phyloP scores from a whole-genome alignment of 2,329 filamentous ascomycete genomes.

The Colletotrichum melonis region DNA sequence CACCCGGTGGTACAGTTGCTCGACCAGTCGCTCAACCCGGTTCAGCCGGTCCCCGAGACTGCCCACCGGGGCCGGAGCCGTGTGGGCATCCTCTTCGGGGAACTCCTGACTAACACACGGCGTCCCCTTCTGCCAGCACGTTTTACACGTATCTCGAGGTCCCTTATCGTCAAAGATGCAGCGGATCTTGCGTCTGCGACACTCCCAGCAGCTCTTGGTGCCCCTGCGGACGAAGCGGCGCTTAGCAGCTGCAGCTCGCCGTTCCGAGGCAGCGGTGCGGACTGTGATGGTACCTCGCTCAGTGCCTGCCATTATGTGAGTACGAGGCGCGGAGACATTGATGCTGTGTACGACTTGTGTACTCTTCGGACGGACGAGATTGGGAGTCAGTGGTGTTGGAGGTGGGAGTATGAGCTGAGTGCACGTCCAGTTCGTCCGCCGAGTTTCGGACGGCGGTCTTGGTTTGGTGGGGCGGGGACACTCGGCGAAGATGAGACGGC shows the following conservation, averaged over 20 bases:
- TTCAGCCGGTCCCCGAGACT: conserved; percentile 42
- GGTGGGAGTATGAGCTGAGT: neutral
- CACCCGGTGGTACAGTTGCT: conserved; percentile 38
- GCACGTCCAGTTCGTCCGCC: neutral
- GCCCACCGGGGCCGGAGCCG: conserved; percentile 2
- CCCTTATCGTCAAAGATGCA: conserved; percentile 55
- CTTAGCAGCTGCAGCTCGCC: conserved; percentile 37
- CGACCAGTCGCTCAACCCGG: conserved; percentile 50
- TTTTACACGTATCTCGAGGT: conserved; percentile 52
- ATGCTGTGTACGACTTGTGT: neutral
- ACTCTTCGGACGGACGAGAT: neutral
- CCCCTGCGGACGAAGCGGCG: conserved; percentile 62
- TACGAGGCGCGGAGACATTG: neutral
- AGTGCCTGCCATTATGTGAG: neutral
- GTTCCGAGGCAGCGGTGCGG: neutral
- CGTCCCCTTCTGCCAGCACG: conserved; percentile 56
- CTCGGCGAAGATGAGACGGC: neutral
- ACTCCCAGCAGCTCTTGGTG: conserved; percentile 69
- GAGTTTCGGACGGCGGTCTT: neutral
- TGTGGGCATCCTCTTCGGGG: conserved; percentile 43
- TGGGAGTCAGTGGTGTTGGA: neutral
- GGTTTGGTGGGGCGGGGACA: neutral
- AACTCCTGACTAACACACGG: conserved; percentile 61
- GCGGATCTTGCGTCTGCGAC: conserved; percentile 64
- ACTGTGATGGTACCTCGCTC: neutral